Base-by-base conservation (phyloP, 345 rosid species). In the Euphorbia lathyris region DNA sequence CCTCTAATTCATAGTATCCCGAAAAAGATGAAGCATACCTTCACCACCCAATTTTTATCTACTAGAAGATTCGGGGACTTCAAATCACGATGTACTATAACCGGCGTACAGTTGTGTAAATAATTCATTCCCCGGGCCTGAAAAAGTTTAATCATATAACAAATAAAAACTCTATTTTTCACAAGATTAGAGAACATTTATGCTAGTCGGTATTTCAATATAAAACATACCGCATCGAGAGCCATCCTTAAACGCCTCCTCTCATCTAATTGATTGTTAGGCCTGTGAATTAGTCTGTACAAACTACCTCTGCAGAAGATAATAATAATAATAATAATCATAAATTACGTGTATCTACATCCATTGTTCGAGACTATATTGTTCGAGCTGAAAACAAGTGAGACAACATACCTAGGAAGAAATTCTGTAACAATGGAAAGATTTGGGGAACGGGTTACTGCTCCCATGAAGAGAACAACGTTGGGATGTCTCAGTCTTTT, bases 101-200 rank as follows among this genome's bases (percentile, higher is more conserved):
- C 76, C 17, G 98, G 98, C 27, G 83, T 79, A 80, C 97, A 87
- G 79, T 79, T 93, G 87, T 93, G 98, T 80, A 93, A 83, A 79
- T 93, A 93, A 77, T 93, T 93, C 97, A 91, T 91, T 79, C 98
- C 98, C 73, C 98, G 90, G 69, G 98, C 98, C 98, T 93, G 83
- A 75, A 68, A 76, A 45, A 34, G 38, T 34, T 69, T 74, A 52
- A 66, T 50, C 2, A 65, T 68, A 63, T 19, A 74, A 61, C 69
- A 72, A 56, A 74, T 63, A 67, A 69, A 80, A 66, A 32, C 19
- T 26, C 66, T 34, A 64, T 23, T 60, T n/a, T 58, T 66, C 22
- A 22, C n/a, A 75, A 29, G 50, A 69, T n/a, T 55, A 56, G 38
- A 60, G 45, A 36, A 68, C 27, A 56, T 27, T 25, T 59, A 58